phyloP scores from a whole-genome alignment of 768 basidiomycete species.

The Baorangia bicolor region DNA sequence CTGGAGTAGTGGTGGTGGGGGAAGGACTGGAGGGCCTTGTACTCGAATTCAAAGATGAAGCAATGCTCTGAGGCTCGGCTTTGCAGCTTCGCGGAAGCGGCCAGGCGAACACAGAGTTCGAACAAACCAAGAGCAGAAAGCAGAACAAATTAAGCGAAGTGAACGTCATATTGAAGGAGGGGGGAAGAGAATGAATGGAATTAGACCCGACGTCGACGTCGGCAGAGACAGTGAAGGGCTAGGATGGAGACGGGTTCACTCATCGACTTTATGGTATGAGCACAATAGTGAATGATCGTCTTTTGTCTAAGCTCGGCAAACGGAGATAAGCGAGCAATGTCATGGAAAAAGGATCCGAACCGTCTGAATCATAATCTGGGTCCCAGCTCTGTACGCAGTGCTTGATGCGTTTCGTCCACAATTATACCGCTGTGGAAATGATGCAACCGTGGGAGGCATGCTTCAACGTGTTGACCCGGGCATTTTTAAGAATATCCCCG shows the following conservation, averaged over 20 bases:
- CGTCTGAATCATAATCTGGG: neutral
- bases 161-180: constrained; percentile 11
- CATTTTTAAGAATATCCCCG: too few relatives aligned
- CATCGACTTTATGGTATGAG: constrained; percentile 5
- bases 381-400: too few relatives aligned
- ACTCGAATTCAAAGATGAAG: neutral
- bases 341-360: neutral
- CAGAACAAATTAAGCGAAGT: neutral
- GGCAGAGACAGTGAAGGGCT: neutral
- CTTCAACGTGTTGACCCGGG: too few relatives aligned
- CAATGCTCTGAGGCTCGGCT: neutral
- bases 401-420: too few relatives aligned
- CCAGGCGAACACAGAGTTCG: constrained; percentile 7
- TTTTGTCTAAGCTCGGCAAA: neutral
- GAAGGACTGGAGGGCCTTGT: neutral
- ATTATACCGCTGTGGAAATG: too few relatives aligned
- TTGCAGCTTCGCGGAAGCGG: constrained; percentile 16
- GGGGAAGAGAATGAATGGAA: neutral
- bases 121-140: constrained; percentile 12
- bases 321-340: neutral
- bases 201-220: neutral
- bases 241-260: neutral
- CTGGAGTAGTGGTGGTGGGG: neutral
- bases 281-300: constrained; percentile 2
- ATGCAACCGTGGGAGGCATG: too few relatives aligned